Percentiles rank a stretch among this genome's conserved stretches.
These are phyloP conservation scores for Chlorella ohadii DNA, from an alignment of 139 green algal species.

Conservation along the genomic window DNA sequence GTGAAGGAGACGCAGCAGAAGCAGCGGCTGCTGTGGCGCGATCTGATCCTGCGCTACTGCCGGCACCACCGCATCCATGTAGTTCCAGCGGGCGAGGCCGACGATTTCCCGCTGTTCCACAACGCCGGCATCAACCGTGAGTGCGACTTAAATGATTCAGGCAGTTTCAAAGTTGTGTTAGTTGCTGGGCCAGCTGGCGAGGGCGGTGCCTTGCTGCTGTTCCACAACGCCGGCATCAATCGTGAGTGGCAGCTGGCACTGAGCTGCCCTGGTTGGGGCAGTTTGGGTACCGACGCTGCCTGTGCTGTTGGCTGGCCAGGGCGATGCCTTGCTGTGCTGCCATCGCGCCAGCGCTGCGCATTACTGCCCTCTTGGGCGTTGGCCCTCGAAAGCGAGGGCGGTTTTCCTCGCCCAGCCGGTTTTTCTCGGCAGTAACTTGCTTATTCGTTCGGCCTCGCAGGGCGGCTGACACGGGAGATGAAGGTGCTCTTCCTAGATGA, in stretches of 20 bases:
- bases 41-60: constrained; percentile 80
- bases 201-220: constrained; percentile 62
- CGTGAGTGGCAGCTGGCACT: no score
- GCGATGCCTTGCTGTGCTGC: no score
- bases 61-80: constrained; percentile 66
- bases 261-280: no score
- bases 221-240: constrained; percentile 71
- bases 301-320: background rate
- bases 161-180: no score
- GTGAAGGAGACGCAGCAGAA: constrained; percentile 85
- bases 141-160: no score
- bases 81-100: constrained; percentile 51
- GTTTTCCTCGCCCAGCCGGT: no score
- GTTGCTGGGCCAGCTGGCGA: constrained; percentile 45
- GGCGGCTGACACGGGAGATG: constrained; percentile 58
- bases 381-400: no score
- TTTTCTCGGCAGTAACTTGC: no score
- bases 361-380: no score
- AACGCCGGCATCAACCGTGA: constrained; percentile 77
- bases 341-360: no score
- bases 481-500: constrained; percentile 61
- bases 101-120: constrained; percentile 65
- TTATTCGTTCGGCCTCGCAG: no score
- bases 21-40: constrained; percentile 76
- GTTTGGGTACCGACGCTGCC: no score